A percentile compares a stretch with the other conserved stretches of the same genome.
Conservation (phyloP, 768 basidiomycete genomes). For the Coprinellus aureogranulatus region DNA sequence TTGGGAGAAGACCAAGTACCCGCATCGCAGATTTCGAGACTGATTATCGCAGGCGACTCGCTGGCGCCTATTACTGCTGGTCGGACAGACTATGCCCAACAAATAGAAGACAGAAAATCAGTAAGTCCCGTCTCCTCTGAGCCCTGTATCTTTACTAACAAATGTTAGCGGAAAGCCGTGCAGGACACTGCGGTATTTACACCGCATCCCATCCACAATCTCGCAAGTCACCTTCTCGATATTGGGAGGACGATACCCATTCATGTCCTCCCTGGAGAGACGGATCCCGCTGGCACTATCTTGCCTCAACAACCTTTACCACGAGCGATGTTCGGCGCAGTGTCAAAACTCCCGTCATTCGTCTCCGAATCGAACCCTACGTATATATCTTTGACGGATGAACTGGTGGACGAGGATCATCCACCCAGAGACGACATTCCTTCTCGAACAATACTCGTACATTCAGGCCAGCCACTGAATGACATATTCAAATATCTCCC, state of each 20-base stretch:
- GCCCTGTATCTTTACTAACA: not conserved
- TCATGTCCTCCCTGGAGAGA: conserved; percentile 83
- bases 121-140: too few relatives aligned
- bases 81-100: conserved; percentile 27
- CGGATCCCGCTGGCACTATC: conserved; percentile 85
- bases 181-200: conserved; percentile 68
- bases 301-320: conserved; percentile 94
- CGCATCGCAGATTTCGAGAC: conserved; percentile 72
- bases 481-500: conserved; percentile 94
- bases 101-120: conserved; percentile 50
- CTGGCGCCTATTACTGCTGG: conserved; percentile 48
- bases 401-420: conserved; percentile 10
- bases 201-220: conserved; percentile 66
- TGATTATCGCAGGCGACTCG: conserved; percentile 91
- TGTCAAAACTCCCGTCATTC: conserved; percentile 60
- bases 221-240: conserved; percentile 72
- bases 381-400: conserved; percentile 68
- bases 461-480: conserved; percentile 89
- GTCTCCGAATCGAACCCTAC: conserved; percentile 85
- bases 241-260: conserved; percentile 77
- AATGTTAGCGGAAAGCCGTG: conserved; percentile 58
- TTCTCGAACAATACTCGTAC: conserved; percentile 66
- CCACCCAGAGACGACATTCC: conserved; percentile 14
- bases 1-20: conserved; percentile 59
- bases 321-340: conserved; percentile 80